Base-by-base conservation (phyloP, 208 protist genomes). In the Leishmania tropica region DNA sequence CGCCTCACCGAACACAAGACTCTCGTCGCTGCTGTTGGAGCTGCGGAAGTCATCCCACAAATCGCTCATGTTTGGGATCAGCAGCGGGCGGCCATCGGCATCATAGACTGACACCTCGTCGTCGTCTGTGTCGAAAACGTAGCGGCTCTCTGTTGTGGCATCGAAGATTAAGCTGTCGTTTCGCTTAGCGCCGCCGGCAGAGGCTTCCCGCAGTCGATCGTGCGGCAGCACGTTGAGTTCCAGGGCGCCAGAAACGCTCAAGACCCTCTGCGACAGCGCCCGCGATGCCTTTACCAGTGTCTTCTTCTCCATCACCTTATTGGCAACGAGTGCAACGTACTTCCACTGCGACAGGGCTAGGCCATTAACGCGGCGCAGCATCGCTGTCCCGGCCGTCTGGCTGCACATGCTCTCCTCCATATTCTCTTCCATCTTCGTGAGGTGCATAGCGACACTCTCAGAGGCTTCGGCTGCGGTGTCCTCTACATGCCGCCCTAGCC, bases 101-200 rank as follows among this genome's bases (percentile, higher is more conserved):
- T 78, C 79, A 54, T 78, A 83, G 11, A 78, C 79, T 0, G 79
- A 83, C 15, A 78, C 79, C 28, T 83, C 79, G 31, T 31, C 35
- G 47, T 74, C 72, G 19, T 73, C 56, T 37, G 7, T 0, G 10
- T 37, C 6, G n/a, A 17, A 37, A 10, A 17, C 10, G n/a, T 60
- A n/a, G 11, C 0, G 54, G 21, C 31, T 28, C 35, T 47, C 58
- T 35, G 54, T 48, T 24, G 62, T 37, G 7, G 62, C 51, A 28
- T 48, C 51, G 70, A 54, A 79, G 56, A 72, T 42, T 0, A 71
- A 4, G 48, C 72, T 62, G 60, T 62, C 51, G 1, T 42, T 21
- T 6, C 17, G 75, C 6, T 21, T 21, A 37, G 48, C 15, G 72
- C 31, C 0, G 13, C 62, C 47, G 1, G 62, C 47, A 3, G 62